Evolutionary conservation across 257 asterid genomes (phyloP).

Genomic region (Solanum peruvianum): DNA sequence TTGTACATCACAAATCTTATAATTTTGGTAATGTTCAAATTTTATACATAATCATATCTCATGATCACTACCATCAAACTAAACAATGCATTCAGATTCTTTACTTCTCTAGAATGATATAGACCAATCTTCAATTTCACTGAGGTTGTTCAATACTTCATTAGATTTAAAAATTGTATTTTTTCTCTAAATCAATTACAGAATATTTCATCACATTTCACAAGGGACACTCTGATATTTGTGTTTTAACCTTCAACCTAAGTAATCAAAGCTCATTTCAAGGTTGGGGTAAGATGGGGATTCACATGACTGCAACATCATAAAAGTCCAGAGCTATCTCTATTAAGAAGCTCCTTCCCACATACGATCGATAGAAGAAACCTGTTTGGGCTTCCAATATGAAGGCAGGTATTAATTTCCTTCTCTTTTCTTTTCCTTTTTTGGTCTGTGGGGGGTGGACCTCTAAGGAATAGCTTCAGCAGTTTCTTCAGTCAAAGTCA

Average conservation of each 20-base stretch:
- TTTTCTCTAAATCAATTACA: not conserved
- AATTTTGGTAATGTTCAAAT: not conserved
- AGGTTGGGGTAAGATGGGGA: not conserved
- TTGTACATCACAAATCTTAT: not conserved
- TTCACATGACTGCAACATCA: not conserved
- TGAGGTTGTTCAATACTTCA: not conserved
- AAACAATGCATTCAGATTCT: not conserved
- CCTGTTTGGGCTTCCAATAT: not conserved
- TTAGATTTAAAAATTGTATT: not conserved
- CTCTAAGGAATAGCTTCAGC: not conserved
- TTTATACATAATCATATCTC: not conserved
- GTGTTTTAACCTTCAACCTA: not conserved
- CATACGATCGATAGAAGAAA: not conserved
- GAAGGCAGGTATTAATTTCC: not conserved
- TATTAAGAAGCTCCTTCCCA: not conserved
- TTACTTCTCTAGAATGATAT: not conserved
- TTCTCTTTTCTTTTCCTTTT: not conserved
- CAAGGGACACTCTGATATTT: not conserved
- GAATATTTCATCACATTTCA: not conserved
- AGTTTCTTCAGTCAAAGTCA: not conserved
- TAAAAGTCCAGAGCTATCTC: not conserved
- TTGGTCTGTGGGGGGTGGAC: not conserved
- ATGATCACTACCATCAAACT: not conserved
- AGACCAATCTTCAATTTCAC: not conserved
- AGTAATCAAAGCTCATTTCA: not conserved